Evolutionary conservation across 768 basidiomycete species (phyloP).

Genomic region (Austroboletus eburneus): DNA sequence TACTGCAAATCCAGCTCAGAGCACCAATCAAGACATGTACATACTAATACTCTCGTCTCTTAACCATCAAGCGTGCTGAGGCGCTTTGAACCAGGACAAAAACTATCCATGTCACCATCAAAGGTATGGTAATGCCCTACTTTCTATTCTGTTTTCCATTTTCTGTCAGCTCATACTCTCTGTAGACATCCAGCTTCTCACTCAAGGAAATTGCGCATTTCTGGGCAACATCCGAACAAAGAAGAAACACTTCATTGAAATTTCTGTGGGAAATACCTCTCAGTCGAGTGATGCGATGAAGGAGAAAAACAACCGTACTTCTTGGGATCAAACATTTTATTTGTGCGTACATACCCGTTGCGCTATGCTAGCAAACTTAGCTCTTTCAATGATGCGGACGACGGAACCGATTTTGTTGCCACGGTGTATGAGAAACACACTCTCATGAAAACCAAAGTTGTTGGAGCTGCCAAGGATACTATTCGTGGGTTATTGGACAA

Average conservation of each 20-base stretch:
- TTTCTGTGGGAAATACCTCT: background rate
- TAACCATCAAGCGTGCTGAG: too few relatives aligned
- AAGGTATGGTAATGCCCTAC: background rate
- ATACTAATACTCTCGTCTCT: too few relatives aligned
- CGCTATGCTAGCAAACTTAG: background rate
- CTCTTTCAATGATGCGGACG: background rate
- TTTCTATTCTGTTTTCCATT: too few relatives aligned
- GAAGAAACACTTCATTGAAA: background rate
- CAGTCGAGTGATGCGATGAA: background rate
- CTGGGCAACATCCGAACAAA: too few relatives aligned
- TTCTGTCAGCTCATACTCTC: fast-evolving
- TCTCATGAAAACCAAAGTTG: background rate
- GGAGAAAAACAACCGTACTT: background rate
- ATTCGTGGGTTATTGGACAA: background rate
- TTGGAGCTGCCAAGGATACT: background rate
- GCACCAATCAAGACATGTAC: too few relatives aligned
- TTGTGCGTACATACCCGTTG: background rate
- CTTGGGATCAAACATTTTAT: background rate
- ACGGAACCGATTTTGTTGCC: background rate
- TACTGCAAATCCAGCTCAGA: too few relatives aligned
- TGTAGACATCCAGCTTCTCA: slow-evolving; percentile 8
- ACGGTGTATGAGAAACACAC: background rate
- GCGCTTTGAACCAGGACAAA: slow-evolving; percentile 2
- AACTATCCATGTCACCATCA: slow-evolving; percentile 3
- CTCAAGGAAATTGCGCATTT: background rate